Evolutionary conservation across 192 early-diverging fungal species (phyloP), one percentile per base, ranked within the genome.

Genomic region (Linderina pennispora): DNA sequence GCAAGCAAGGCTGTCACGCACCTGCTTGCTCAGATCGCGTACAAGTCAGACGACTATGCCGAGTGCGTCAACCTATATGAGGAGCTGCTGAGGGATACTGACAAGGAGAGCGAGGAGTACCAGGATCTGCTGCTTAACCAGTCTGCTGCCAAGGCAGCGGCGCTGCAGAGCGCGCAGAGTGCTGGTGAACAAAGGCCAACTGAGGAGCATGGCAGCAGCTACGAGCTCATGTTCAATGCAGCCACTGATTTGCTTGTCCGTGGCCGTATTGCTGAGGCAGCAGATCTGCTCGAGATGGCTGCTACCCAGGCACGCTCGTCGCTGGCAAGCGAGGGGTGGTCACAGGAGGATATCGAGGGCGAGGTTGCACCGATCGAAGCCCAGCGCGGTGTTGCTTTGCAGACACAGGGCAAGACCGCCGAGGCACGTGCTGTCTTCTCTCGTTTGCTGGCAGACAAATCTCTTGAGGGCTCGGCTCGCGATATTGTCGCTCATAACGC

Each of bases 11-110:
- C 38, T 3, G 40, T 31, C 3, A 49, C 53, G 38, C 40, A 45
- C 15, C 37, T 73, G 50, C 21, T 45, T 11, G 69, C 69, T 9
- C 69, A 73, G 46, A 57, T 73, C 54, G 62, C 62, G 19, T 73
- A 65, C 63, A 73, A 65, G 26, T 36, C 50, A 33, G 50, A 50
- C 23, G 36, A 56, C 18, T 73, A 58, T 49, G 33, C 39, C 13
- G 53, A 63, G 26, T 71, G 67, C 41, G 26, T 55, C 16, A 36
- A 41, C 7, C 42, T 64, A 16, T 71, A 71, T 49, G 21, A 58
- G 18, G 22, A 8, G 22, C 52, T 71, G 18, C 37, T 71, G 16
- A 32, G 56, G 19, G 15, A 22, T 13, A 9, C 39, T 1, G 67
- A 52, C 3, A 24, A 19, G 9, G 48, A 31, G 1, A 41, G 51